A percentile compares a stretch with the other conserved stretches of the same genome.
Evolutionary conservation across 768 basidiomycete species (phyloP).

Genomic region (Trametes sanguinea): DNA sequence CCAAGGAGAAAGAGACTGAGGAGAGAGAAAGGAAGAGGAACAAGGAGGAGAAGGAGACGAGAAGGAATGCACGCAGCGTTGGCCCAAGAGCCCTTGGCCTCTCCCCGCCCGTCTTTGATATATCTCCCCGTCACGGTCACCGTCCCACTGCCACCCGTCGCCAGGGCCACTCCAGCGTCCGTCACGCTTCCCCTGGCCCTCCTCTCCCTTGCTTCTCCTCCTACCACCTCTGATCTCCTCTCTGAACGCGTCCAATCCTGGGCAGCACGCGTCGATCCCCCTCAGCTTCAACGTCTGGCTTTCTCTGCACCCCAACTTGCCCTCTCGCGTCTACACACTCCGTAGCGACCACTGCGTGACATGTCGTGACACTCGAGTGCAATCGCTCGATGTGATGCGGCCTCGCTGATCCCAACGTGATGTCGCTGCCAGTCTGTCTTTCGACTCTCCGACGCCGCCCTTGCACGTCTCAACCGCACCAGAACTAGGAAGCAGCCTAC

Average conservation of each 20-base stretch:
- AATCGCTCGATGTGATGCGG: constrained; percentile 15
- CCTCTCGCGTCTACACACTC: not conserved
- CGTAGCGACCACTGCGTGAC: constrained; percentile 18
- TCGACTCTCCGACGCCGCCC: not conserved
- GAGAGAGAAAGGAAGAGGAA: constrained; percentile 24
- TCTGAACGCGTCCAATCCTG: not conserved
- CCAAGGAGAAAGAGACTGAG: constrained; percentile 36
- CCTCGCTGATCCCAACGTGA: constrained; percentile 15
- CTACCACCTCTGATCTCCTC: not conserved
- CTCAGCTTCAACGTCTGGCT: not conserved
- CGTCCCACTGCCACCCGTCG: constrained; percentile 22
- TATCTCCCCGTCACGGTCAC: constrained; percentile 22
- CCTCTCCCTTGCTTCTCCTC: not conserved
- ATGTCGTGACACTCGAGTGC: constrained; percentile 12
- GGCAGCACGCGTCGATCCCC: not conserved
- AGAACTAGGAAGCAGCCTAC: not conserved
- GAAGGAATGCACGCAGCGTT: constrained; percentile 26
- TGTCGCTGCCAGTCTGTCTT: not conserved
- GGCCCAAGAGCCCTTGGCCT: constrained; percentile 1
- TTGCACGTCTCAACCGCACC: not conserved
- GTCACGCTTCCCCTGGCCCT: constrained; percentile 1
- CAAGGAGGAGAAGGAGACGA: constrained; percentile 19
- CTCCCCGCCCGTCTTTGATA: constrained; percentile 11
- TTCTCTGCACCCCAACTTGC: not conserved
- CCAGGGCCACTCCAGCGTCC: constrained; percentile 1